A percentile compares a stretch with the other conserved stretches of the same genome.
Conservation (phyloP, 306 rosid species). For the Dalbergia cochinchinensis region DNA sequence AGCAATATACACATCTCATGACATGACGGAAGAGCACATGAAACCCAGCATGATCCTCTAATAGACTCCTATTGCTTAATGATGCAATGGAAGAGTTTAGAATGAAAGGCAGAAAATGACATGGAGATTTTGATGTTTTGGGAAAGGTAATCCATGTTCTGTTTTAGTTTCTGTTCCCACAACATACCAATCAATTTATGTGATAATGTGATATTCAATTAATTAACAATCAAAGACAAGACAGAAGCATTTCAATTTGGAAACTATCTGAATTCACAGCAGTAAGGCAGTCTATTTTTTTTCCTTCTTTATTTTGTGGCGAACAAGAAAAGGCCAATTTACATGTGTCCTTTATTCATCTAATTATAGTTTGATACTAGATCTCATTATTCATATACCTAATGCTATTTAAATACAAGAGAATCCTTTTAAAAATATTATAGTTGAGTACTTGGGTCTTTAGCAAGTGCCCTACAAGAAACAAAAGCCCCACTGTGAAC, state of each 20-base stretch:
- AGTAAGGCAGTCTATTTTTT: not conserved
- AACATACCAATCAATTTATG: constrained; percentile 11
- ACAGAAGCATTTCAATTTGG: constrained; percentile 21
- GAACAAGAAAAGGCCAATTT: not conserved
- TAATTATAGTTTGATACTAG: constrained; percentile 18
- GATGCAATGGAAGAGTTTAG: constrained; percentile 25
- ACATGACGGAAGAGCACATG: not conserved
- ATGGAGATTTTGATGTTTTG: not conserved
- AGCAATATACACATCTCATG: constrained; percentile 15
- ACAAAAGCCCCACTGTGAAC: constrained; percentile 7
- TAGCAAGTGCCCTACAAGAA: constrained; percentile 9
- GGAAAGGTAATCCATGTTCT: constrained; percentile 12
- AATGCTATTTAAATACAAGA: constrained; percentile 18
- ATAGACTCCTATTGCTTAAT: constrained; percentile 19
- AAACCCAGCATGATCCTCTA: not conserved
- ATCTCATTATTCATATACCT: not conserved
- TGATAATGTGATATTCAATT: not conserved
- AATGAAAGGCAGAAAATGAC: not conserved
- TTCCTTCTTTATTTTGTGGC: not conserved
- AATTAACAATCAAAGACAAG: not conserved
- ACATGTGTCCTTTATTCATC: constrained; percentile 22
- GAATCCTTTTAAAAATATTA: not conserved
- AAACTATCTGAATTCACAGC: constrained; percentile 18
- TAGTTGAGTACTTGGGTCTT: not conserved
- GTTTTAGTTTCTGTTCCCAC: not conserved